Evolutionary conservation across 2,329 filamentous ascomycete genomes (phyloP).

Genomic region (Proliferodiscus dingleyae): DNA sequence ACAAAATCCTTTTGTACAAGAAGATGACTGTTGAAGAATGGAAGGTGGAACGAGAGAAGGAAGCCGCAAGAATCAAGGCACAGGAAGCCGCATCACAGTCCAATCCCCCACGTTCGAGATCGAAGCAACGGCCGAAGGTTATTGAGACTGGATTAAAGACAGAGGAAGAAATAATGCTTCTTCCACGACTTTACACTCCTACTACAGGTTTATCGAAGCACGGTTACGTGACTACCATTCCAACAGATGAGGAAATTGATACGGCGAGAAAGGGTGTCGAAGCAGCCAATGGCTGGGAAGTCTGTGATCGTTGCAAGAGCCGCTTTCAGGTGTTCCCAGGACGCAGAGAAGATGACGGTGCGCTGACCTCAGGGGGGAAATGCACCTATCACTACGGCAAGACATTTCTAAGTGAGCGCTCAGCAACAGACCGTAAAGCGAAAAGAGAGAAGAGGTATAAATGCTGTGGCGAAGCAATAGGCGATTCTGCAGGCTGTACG

Average conservation of each 20-base stretch:
- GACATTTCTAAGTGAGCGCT: conserved; percentile 48
- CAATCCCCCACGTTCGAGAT: conserved; percentile 26
- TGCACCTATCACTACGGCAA: conserved; percentile 82
- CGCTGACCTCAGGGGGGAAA: conserved; percentile 68
- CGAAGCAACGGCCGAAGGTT: conserved; percentile 39
- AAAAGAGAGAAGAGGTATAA: conserved; percentile 59
- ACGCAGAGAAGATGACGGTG: conserved; percentile 68
- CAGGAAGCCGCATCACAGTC: conserved; percentile 31
- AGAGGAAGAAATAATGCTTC: conserved; percentile 62
- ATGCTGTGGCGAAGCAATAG: conserved; percentile 74
- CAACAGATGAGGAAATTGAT: conserved; percentile 61
- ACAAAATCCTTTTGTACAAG: conserved; percentile 69
- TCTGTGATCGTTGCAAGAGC: conserved; percentile 78
- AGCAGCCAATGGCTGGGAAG: conserved; percentile 72
- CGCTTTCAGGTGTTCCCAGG: conserved; percentile 92
- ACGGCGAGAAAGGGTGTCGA: conserved; percentile 61
- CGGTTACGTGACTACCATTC: conserved; percentile 70
- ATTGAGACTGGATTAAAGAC: conserved; percentile 66
- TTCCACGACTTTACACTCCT: conserved; percentile 59
- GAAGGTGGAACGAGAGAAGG: conserved; percentile 54
- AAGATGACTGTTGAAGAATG: conserved; percentile 70
- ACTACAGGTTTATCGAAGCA: conserved; percentile 58
- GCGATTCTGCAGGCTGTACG: conserved; percentile 70
- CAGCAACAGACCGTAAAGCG: conserved; percentile 50
- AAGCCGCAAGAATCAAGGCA: conserved; percentile 35